These are phyloP conservation scores for Pleurozium schreberi DNA, from an alignment of 225 moss, liverwort and hornwort genomes.

Conservation along the genomic window DNA sequence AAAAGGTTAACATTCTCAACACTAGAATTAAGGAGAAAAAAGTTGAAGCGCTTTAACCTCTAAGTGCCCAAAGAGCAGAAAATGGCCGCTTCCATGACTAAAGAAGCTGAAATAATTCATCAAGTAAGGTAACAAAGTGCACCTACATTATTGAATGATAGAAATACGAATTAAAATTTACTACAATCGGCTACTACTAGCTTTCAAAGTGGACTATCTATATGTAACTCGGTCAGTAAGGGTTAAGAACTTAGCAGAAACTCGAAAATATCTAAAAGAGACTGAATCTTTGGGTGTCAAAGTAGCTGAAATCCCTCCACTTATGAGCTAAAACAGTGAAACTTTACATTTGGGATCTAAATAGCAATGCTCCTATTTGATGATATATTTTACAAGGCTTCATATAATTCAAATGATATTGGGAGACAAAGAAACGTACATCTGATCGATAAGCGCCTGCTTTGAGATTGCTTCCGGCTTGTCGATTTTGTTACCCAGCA, in stretches of 20 bases:
- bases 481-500: constrained; percentile 96
- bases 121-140: background rate
- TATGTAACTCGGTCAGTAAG: background rate
- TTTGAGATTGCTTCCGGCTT: constrained; percentile 80
- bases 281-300: background rate
- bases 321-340: background rate
- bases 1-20: background rate
- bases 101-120: background rate
- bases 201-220: background rate
- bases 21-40: background rate
- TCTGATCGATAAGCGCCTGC: constrained; percentile 66
- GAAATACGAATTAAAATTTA: background rate
- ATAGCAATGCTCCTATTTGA: background rate
- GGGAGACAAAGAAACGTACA: constrained; percentile 36
- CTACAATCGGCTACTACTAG: background rate
- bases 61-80: background rate
- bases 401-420: background rate
- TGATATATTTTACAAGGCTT: background rate
- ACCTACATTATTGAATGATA: background rate
- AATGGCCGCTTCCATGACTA: background rate
- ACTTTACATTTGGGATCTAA: background rate
- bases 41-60: background rate
- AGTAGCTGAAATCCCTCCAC: background rate
- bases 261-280: background rate
- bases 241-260: background rate